These are phyloP conservation scores for Verticillium tricorpus DNA, from an alignment of 2,329 filamentous ascomycete genomes.

Conservation along the genomic window DNA sequence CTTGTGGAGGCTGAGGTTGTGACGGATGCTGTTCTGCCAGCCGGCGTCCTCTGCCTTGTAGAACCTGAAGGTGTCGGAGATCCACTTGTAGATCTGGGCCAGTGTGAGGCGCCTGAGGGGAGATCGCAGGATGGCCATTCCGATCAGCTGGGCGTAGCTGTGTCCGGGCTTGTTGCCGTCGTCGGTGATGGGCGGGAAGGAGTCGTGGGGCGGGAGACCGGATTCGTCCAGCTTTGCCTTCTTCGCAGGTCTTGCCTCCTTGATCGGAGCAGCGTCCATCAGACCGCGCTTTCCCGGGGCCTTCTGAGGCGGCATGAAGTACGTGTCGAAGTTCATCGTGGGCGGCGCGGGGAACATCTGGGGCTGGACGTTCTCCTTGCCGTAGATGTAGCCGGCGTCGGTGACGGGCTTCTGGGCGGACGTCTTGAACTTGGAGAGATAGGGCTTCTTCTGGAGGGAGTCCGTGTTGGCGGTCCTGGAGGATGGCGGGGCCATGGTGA, in stretches of 20 bases:
- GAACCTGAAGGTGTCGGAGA: constrained; percentile 88
- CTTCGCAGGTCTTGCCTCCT: constrained; percentile 63
- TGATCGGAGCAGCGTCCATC: constrained; percentile 68
- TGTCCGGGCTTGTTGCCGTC: constrained; percentile 85
- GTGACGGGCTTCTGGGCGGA: constrained; percentile 45
- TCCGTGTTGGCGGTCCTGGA: constrained; percentile 54
- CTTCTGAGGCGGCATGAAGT: constrained; percentile 39
- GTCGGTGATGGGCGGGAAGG: constrained; percentile 79
- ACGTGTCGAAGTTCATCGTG: constrained; percentile 45
- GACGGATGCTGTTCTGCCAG: constrained; percentile 98
- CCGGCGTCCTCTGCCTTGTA: constrained; percentile 81
- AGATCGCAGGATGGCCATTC: constrained; percentile 91
- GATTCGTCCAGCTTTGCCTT: constrained; percentile 59
- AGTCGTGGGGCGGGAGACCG: constrained; percentile 62
- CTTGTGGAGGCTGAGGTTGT: constrained; percentile 96
- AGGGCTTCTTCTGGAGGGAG: constrained; percentile 64
- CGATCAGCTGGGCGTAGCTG: constrained; percentile 93
- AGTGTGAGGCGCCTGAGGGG: constrained; percentile 80
- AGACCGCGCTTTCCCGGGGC: constrained; percentile 56
- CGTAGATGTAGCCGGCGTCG: constrained; percentile 29
- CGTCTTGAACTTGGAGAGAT: constrained; percentile 56
- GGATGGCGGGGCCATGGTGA: constrained; percentile 62
- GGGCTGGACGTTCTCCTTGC: constrained; percentile 55
- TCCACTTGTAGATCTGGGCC: constrained; percentile 98
- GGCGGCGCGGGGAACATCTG: constrained; percentile 44